phyloP scores from a whole-genome alignment of 2,329 filamentous ascomycete genomes.

The Stachybotrys chartarum region DNA sequence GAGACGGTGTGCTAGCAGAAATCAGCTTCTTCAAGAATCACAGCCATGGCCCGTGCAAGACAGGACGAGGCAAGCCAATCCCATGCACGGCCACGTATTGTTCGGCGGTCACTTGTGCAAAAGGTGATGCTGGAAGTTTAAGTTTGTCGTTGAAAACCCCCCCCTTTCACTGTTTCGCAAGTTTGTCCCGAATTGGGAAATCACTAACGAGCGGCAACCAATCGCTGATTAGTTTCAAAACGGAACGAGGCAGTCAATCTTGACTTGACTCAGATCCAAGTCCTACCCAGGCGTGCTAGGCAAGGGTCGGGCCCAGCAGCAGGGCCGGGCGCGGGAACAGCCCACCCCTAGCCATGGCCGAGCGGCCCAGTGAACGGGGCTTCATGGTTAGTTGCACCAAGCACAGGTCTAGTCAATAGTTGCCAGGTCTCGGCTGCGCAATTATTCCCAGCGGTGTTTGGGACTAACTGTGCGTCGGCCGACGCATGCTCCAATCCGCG shows the following conservation, averaged over 20 bases:
- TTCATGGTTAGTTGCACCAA: background rate
- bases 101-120: too few relatives aligned
- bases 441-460: background rate
- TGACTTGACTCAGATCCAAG: background rate
- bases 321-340: background rate
- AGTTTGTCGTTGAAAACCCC: background rate
- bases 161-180: slow-evolving; percentile 16
- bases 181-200: slow-evolving; percentile 22
- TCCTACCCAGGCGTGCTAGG: too few relatives aligned
- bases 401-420: too few relatives aligned
- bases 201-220: slow-evolving; percentile 9
- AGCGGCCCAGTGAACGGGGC: background rate
- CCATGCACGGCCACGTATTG: too few relatives aligned
- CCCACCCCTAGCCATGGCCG: background rate
- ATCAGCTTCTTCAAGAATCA: too few relatives aligned
- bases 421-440: background rate
- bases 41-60: background rate
- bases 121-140: background rate
- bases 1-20: too few relatives aligned
- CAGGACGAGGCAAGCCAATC: background rate
- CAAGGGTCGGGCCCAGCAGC: slow-evolving; percentile 3
- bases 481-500: too few relatives aligned
- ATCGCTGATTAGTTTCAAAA: slow-evolving; percentile 7
- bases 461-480: too few relatives aligned
- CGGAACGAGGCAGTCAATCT: background rate